Conservation (phyloP, 345 rosid species). For the Kandelia obovata region DNA sequence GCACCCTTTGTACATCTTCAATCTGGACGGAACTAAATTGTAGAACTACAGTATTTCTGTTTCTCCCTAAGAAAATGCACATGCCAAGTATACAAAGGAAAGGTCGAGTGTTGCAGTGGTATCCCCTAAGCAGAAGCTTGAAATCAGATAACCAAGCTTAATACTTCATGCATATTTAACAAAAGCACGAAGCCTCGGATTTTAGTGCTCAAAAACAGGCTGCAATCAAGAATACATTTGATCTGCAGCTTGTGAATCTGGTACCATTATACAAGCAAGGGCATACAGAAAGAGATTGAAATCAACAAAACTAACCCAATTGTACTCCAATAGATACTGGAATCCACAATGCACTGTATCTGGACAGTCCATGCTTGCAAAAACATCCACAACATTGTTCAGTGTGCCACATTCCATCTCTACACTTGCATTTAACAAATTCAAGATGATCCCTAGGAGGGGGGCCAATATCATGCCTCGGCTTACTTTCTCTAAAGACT, state of each 20-base stretch:
- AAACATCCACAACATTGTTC: slow-evolving; percentile 64
- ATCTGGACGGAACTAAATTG: too few relatives aligned
- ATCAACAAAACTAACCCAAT: slow-evolving; percentile 59
- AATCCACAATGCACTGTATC: slow-evolving; percentile 71
- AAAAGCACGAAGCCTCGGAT: too few relatives aligned
- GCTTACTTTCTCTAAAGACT: slow-evolving; percentile 65
- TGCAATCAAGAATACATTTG: not conserved
- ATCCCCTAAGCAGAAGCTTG: not conserved
- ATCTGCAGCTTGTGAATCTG: not conserved
- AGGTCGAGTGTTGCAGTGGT: not conserved
- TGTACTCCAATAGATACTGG: slow-evolving; percentile 72
- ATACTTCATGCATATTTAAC: not conserved
- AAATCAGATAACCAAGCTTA: not conserved
- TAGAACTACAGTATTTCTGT: too few relatives aligned
- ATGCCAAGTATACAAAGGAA: too few relatives aligned
- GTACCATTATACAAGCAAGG: not conserved
- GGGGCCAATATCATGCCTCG: slow-evolving; percentile 84
- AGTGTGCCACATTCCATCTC: slow-evolving; percentile 35
- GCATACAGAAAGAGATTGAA: slow-evolving; percentile 1
- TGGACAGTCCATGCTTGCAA: slow-evolving; percentile 85
- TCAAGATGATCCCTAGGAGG: slow-evolving; percentile 80
- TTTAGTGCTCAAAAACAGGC: not conserved
- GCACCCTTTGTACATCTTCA: too few relatives aligned
- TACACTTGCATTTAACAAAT: slow-evolving; percentile 67
- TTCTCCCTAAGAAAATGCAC: not conserved